Percentiles rank a stretch among this genome's conserved stretches.
These are phyloP conservation scores for Yamadazyma philogaea DNA, from an alignment of 805 yeast genomes.

Conservation along the genomic window DNA sequence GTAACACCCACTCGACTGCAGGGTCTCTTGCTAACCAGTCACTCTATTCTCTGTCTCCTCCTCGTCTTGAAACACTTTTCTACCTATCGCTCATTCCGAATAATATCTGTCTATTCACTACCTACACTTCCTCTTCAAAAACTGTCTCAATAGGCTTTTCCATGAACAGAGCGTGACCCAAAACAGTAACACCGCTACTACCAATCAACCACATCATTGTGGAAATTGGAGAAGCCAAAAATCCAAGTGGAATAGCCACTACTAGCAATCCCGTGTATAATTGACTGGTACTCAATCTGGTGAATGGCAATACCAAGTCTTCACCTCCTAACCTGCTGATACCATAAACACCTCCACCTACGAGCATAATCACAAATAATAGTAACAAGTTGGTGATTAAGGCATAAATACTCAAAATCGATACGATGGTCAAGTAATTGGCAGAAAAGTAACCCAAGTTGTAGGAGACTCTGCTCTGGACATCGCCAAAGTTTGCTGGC, in stretches of 20 bases:
- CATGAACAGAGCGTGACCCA: conserved; percentile 85
- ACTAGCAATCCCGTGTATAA: conserved; percentile 79
- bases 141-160: conserved; percentile 96
- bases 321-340: conserved; percentile 78
- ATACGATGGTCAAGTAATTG: conserved; percentile 75
- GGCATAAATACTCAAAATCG: conserved; percentile 75
- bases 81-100: not conserved
- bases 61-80: not conserved
- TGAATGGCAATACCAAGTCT: conserved; percentile 74
- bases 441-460: conserved; percentile 85
- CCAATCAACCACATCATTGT: conserved; percentile 91
- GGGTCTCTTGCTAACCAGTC: not conserved
- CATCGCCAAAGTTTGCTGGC: conserved; percentile 85
- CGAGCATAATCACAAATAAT: conserved; percentile 74
- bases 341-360: conserved; percentile 71
- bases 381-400: conserved; percentile 81
- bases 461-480: conserved; percentile 83
- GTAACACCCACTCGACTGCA: not conserved
- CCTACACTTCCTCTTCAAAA: conserved; percentile 71
- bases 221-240: conserved; percentile 84
- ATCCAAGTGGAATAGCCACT: conserved; percentile 75
- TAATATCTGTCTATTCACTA: not conserved
- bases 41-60: not conserved
- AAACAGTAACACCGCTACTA: conserved; percentile 71
- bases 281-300: conserved; percentile 70